phyloP scores from a whole-genome alignment of 805 yeast species.

The Ogataea chonburiensis region DNA sequence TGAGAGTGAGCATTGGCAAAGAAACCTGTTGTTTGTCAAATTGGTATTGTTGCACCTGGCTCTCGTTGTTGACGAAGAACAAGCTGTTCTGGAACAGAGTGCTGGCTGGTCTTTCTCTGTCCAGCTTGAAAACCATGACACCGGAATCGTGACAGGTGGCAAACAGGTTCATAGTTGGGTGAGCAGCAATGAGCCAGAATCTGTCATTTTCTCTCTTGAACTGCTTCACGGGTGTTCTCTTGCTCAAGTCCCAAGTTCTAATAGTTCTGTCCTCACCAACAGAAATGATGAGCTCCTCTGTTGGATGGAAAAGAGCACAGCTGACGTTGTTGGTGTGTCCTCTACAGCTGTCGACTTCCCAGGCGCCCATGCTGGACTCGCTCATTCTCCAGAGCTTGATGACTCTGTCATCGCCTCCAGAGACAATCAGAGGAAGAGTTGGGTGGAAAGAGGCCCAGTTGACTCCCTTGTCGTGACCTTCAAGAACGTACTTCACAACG shows the following conservation, averaged over 20 bases:
- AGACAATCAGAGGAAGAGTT: constrained; percentile 87
- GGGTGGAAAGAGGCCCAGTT: constrained; percentile 99
- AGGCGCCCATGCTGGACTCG: constrained; percentile 77
- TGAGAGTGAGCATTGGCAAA: constrained; percentile 78
- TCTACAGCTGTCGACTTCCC: constrained; percentile 98
- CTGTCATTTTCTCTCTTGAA: constrained; percentile 92
- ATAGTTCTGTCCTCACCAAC: constrained; percentile 96
- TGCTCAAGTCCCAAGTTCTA: constrained; percentile 95
- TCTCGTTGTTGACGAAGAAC: constrained; percentile 76
- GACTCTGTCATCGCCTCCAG: constrained; percentile 94
- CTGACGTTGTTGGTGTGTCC: constrained; percentile 96
- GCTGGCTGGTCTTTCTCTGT: constrained; percentile 96
- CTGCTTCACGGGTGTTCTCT: constrained; percentile 89
- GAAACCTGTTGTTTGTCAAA: constrained; percentile 61
- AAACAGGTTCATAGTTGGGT: constrained; percentile 86
- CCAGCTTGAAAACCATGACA: constrained; percentile 95
- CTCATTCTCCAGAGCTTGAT: constrained; percentile 97
- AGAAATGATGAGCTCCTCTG: constrained; percentile 86
- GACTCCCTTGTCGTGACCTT: constrained; percentile 98
- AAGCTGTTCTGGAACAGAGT: constrained; percentile 69
- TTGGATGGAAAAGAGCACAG: constrained; percentile 88
- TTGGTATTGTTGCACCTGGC: constrained; percentile 81
- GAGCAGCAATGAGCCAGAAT: constrained; percentile 89
- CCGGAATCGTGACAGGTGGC: constrained; percentile 98
- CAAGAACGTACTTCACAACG: constrained; percentile 89